phyloP scores from a whole-genome alignment of 2,329 filamentous ascomycete species.

The Ophiostoma ulmi region DNA sequence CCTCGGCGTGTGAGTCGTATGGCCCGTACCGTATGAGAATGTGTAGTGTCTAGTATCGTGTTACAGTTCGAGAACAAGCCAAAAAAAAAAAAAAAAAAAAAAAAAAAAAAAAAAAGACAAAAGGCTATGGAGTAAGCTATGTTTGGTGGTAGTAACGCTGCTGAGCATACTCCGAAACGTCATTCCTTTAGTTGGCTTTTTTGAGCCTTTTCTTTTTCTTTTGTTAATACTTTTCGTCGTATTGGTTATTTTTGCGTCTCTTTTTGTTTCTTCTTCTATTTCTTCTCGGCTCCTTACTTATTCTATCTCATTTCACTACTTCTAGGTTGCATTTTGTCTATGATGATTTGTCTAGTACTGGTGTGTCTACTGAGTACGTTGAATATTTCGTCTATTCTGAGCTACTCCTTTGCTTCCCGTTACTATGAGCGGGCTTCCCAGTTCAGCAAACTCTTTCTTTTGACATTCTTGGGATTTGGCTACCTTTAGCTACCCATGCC shows the following conservation, averaged over 20 bases:
- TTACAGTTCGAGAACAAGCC: conserved; percentile 5
- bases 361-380: background rate
- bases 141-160: background rate
- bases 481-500: background rate
- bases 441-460: background rate
- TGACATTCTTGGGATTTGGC: background rate
- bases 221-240: too few species aligned
- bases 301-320: background rate
- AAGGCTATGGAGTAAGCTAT: background rate
- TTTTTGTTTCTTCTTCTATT: background rate
- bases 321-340: background rate
- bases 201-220: too few species aligned
- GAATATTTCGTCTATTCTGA: background rate
- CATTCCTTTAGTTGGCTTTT: background rate
- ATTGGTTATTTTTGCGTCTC: too few species aligned
- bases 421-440: background rate
- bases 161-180: background rate
- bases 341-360: background rate
- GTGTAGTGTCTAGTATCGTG: background rate
- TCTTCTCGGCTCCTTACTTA: background rate
- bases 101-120: background rate
- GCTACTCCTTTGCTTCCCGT: background rate
- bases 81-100: background rate
- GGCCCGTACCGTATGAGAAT: background rate
- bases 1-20: conserved; percentile 6